Evolutionary conservation across 371 early-diverging fungal genomes (phyloP).

Genomic region (Capillidium rhysosporum): DNA sequence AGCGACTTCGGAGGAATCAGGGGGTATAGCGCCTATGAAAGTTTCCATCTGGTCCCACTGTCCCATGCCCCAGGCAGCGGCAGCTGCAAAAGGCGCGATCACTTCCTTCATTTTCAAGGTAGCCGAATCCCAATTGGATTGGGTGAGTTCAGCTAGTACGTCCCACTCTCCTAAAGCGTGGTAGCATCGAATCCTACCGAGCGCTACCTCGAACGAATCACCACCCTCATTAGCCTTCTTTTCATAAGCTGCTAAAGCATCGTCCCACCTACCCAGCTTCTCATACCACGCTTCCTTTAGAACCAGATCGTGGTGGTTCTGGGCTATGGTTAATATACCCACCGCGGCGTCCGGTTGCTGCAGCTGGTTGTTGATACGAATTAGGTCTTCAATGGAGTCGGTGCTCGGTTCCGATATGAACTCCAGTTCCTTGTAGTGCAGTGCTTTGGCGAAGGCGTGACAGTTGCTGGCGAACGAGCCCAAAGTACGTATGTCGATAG

Average conservation of each 20-base stretch:
- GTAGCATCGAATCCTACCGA: slow-evolving; percentile 85
- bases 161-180: slow-evolving; percentile 92
- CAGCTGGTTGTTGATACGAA: slow-evolving; percentile 84
- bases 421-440: slow-evolving; percentile 95
- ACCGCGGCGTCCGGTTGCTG: slow-evolving; percentile 94
- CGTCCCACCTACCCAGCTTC: slow-evolving; percentile 87
- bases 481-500: slow-evolving; percentile 78
- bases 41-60: slow-evolving; percentile 85
- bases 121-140: slow-evolving; percentile 60
- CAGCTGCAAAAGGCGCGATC: slow-evolving; percentile 78
- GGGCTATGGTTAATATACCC: slow-evolving; percentile 82
- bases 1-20: slow-evolving; percentile 42
- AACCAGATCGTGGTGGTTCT: slow-evolving; percentile 65
- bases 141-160: slow-evolving; percentile 50
- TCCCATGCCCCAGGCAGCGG: slow-evolving; percentile 87
- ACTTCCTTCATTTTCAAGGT: slow-evolving; percentile 26
- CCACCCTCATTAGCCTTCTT: slow-evolving; percentile 61
- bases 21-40: slow-evolving; percentile 62
- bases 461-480: slow-evolving; percentile 82
- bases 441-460: slow-evolving; percentile 87
- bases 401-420: slow-evolving; percentile 70
- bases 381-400: slow-evolving; percentile 77
- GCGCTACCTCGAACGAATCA: slow-evolving; percentile 40
- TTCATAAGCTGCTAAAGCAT: slow-evolving; percentile 78
- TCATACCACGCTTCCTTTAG: slow-evolving; percentile 89